These are phyloP conservation scores for Meyerozyma guilliermondii DNA, from an alignment of 1,139 yeast genomes.

Conservation along the genomic window DNA sequence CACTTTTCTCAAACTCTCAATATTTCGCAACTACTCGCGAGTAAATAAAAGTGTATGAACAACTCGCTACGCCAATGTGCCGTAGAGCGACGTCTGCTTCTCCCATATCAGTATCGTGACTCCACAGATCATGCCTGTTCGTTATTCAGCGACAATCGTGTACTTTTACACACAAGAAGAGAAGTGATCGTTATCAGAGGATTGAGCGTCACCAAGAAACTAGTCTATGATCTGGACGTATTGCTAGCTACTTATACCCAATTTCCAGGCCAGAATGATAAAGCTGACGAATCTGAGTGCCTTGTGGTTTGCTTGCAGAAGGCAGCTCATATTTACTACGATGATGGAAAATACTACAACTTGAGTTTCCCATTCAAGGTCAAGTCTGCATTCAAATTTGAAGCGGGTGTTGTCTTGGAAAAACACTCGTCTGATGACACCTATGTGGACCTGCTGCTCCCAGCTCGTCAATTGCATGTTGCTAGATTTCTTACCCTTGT, in stretches of 20 bases:
- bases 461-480: conserved; percentile 21
- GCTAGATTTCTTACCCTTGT: conserved; percentile 56
- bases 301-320: conserved; percentile 49
- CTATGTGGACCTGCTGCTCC: conserved; percentile 9
- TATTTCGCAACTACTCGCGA: neutral
- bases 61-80: conserved; percentile 11
- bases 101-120: conserved; percentile 12
- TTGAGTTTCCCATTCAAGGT: conserved; percentile 63
- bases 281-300: conserved; percentile 15
- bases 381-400: conserved; percentile 52
- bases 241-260: conserved; percentile 46
- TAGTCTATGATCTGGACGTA: conserved; percentile 45
- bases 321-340: conserved; percentile 52
- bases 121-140: conserved; percentile 13
- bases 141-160: conserved; percentile 27
- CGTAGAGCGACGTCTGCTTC: conserved; percentile 10
- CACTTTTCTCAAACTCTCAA: neutral
- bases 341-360: conserved; percentile 52
- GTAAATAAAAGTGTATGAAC: conserved; percentile 8
- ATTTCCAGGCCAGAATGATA: conserved; percentile 18
- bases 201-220: conserved; percentile 41
- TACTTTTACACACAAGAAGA: conserved; percentile 20
- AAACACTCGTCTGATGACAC: conserved; percentile 26
- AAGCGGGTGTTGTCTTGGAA: conserved; percentile 61
- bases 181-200: conserved; percentile 28